A percentile compares a stretch with the other conserved stretches of the same genome.
Conservation (phyloP, 1,284 basidiomycete species). For the Malassezia sympodialis region DNA sequence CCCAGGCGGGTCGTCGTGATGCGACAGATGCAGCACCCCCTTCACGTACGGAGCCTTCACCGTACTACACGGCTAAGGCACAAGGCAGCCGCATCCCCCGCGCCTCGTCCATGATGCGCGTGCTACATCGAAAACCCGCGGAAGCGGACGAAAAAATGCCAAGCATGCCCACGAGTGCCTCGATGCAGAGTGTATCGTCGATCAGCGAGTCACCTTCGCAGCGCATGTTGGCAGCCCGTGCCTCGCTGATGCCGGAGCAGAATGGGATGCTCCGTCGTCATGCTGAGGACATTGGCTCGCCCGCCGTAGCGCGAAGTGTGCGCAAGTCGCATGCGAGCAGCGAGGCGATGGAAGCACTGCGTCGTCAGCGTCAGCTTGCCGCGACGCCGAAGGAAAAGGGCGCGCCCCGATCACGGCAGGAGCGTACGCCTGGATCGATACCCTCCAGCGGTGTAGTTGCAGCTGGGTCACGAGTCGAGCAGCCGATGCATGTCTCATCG, state of each 20-base stretch:
- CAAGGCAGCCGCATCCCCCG: conserved; percentile 18
- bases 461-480: not conserved
- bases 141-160: not conserved
- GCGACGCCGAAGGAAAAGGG: not conserved
- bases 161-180: conserved; percentile 9
- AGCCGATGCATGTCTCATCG: not conserved
- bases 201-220: not conserved
- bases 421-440: not conserved
- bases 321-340: conserved; percentile 6
- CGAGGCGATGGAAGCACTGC: conserved; percentile 15
- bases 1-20: conserved; percentile 1
- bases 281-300: not conserved
- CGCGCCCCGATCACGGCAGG: not conserved
- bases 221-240: not conserved
- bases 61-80: conserved; percentile 16
- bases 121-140: conserved; percentile 3
- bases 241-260: not conserved
- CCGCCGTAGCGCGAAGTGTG: conserved; percentile 4
- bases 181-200: conserved; percentile 13
- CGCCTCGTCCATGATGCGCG: conserved; percentile 17
- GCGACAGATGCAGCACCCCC: not conserved
- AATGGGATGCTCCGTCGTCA: not conserved
- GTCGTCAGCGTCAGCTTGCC: not conserved
- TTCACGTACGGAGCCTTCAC: conserved; percentile 10
- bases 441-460: not conserved